Evolutionary conservation across 2,329 filamentous ascomycete genomes (phyloP), one percentile per base, ranked within the genome.

Genomic region (Claviceps humidiphila): DNA sequence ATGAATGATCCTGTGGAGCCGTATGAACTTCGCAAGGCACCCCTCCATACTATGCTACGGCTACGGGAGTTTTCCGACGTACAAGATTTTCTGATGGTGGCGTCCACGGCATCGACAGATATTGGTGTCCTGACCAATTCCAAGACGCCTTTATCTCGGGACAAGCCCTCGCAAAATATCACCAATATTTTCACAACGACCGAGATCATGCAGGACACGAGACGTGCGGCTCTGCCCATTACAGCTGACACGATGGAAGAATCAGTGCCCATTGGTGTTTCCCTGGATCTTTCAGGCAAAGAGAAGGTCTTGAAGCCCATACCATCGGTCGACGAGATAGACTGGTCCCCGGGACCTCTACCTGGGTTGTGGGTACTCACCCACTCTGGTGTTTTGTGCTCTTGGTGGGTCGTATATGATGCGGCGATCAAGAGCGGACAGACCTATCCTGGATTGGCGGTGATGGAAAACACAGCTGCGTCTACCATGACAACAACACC

Each of bases 351-450:
- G 0, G 82, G 81, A 1, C 91, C 93, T 13, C 69, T 97, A 8
- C 93, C 93, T 5, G 88, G 84, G 11, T 74, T 95, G 43, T 84
- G 93, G 75, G 77, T 89, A 34, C 73, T 98, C 16, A 97, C 94
- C 55, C 84, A 95, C 58, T 88, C 96, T 61, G 93, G 93, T 57
- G 71, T 95, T 9, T 73, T 98, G 16, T 82, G 81, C 46, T 78
- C 82, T 13, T 98, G 91, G 89, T 96, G 91, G 88, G 70, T 97
- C 44, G 78, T 97, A 20, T 96, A 96, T 68, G 81, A 85, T 39
- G 89, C 94, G 43, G 89, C 91, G 2, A 82, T 98, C 55, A 80
- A 84, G 54, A 74, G 84, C 59, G 83, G 83, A 3, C 81, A 80
- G 6, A 78, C 80, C 0, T 97, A 89, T 65, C 78, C 84, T 42